phyloP scores from a whole-genome alignment of 2,329 filamentous ascomycete species.

The Dothidotthia symphoricarpi region DNA sequence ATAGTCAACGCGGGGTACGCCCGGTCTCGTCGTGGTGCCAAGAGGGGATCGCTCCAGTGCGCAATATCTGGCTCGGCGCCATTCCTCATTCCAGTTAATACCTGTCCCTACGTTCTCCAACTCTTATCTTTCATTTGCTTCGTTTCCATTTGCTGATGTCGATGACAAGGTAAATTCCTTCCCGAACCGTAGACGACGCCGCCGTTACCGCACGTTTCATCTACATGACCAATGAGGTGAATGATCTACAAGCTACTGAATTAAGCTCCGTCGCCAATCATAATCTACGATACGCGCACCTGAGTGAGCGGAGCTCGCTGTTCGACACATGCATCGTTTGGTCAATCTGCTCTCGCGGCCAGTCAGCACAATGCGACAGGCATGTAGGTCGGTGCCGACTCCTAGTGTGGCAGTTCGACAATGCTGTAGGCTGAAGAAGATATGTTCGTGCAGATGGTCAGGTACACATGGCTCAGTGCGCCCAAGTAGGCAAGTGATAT shows the following conservation, averaged over 20 bases:
- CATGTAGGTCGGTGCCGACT: slow-evolving; percentile 30
- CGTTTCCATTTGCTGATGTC: slow-evolving; percentile 8
- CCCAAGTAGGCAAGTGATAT: slow-evolving; percentile 17
- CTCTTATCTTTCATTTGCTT: slow-evolving; percentile 22
- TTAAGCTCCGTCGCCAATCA: slow-evolving; percentile 25
- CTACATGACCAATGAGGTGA: slow-evolving; percentile 25
- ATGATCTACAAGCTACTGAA: slow-evolving; percentile 15
- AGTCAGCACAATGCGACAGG: slow-evolving; percentile 16
- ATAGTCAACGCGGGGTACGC: background rate
- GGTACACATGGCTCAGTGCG: slow-evolving; percentile 17
- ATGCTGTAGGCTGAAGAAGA: slow-evolving; percentile 3
- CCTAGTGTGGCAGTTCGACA: slow-evolving; percentile 29
- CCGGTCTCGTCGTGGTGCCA: background rate
- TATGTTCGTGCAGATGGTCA: slow-evolving; percentile 16
- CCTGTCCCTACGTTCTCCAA: slow-evolving; percentile 19
- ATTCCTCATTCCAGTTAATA: background rate
- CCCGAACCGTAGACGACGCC: slow-evolving; percentile 23
- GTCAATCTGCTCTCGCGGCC: slow-evolving; percentile 5
- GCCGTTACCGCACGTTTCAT: slow-evolving; percentile 13
- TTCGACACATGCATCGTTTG: slow-evolving; percentile 21
- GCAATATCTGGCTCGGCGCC: background rate
- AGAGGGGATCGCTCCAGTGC: background rate
- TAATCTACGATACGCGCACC: slow-evolving; percentile 30
- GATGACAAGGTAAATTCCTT: slow-evolving; percentile 7
- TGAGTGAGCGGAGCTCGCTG: slow-evolving; percentile 12